These are phyloP conservation scores for Phylloboletellus chloephorus DNA, from an alignment of 1,284 basidiomycete genomes.

Conservation along the genomic window DNA sequence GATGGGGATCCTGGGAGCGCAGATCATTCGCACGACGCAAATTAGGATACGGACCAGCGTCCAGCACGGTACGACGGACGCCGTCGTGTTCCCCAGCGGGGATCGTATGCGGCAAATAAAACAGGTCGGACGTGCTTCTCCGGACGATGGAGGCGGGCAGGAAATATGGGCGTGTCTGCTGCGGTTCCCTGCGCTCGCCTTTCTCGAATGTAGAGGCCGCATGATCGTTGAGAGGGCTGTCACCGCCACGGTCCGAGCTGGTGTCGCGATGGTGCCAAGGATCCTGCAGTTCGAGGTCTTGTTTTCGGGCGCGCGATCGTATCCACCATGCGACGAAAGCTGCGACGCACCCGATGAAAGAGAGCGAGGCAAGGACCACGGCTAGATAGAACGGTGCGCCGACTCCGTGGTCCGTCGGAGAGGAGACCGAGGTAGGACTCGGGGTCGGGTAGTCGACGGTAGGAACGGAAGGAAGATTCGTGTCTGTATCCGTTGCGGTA, in stretches of 20 bases:
- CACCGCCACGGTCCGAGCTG: constrained; percentile 2
- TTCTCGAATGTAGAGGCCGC: constrained; percentile 2
- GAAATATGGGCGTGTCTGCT: constrained; percentile 14
- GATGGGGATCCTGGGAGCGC: not conserved
- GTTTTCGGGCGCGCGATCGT: constrained; percentile 22
- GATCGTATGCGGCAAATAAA: constrained; percentile 12
- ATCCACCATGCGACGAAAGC: constrained; percentile 31
- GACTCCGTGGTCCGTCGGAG: constrained; percentile 20
- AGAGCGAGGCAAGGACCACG: constrained; percentile 29
- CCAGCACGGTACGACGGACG: not conserved
- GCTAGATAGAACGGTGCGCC: constrained; percentile 32
- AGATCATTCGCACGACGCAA: not conserved
- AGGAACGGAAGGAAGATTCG: constrained; percentile 22
- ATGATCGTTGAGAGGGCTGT: not conserved
- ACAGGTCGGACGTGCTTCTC: constrained; percentile 15
- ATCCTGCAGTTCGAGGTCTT: constrained; percentile 19
- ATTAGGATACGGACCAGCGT: not conserved
- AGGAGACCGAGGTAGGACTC: constrained; percentile 16
- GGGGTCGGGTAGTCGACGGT: constrained; percentile 23
- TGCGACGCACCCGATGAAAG: constrained; percentile 26
- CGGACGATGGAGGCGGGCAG: constrained; percentile 25
- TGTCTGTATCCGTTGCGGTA: constrained; percentile 14
- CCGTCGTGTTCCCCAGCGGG: constrained; percentile 1
- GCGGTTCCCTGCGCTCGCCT: not conserved
- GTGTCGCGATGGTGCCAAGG: constrained; percentile 20